Conservation (phyloP, 2,329 filamentous ascomycete species). For the Leptographium procerum region DNA sequence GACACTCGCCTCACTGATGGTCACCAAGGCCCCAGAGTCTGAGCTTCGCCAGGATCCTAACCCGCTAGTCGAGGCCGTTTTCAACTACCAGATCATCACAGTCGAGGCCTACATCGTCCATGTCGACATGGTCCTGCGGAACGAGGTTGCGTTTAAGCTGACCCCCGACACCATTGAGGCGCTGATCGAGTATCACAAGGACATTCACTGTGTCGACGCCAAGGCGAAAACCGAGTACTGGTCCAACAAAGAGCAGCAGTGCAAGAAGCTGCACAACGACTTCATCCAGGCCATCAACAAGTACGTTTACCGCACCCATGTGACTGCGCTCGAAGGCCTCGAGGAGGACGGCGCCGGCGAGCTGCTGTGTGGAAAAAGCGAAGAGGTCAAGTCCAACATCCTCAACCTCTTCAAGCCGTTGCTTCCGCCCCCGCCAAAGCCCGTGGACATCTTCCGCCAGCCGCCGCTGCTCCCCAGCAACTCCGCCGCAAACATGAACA, state of each 20-base stretch:
- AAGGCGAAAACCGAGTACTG: constrained; percentile 85
- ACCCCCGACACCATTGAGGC: constrained; percentile 88
- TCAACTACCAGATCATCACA: constrained; percentile 88
- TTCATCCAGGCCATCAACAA: constrained; percentile 95
- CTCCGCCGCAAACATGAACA: constrained; percentile 56
- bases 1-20: constrained; percentile 86
- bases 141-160: constrained; percentile 96
- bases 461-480: constrained; percentile 70
- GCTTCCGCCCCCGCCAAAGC: constrained; percentile 72
- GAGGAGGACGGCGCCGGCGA: constrained; percentile 96
- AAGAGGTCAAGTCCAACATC: constrained; percentile 84
- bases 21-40: constrained; percentile 77
- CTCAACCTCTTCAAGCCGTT: constrained; percentile 78
- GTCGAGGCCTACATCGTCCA: constrained; percentile 97
- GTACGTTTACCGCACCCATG: constrained; percentile 87
- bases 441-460: constrained; percentile 81
- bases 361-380: constrained; percentile 79
- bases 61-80: constrained; percentile 73
- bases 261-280: constrained; percentile 95
- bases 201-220: constrained; percentile 83
- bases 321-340: constrained; percentile 81
- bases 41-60: constrained; percentile 75
- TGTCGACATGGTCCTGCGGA: constrained; percentile 96
- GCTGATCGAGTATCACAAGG: constrained; percentile 91
- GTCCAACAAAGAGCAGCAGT: constrained; percentile 90